These are phyloP conservation scores for Aspergillus cavernicola DNA, from an alignment of 495 filamentous ascomycete species.

Conservation along the genomic window DNA sequence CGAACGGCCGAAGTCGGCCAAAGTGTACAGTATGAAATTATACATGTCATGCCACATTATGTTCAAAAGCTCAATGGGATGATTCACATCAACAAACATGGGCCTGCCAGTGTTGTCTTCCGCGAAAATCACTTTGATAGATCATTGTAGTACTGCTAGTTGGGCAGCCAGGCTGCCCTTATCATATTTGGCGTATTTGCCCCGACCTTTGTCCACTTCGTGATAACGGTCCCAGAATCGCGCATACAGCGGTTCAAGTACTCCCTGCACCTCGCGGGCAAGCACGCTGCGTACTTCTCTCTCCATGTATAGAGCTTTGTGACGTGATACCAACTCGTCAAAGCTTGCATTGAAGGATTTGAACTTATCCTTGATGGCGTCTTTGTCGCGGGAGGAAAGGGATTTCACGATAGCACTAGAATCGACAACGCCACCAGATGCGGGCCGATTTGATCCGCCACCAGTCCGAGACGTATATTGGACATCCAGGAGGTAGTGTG, in stretches of 20 bases:
- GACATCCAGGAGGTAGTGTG: constrained; percentile 80
- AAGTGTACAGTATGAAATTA: neutral
- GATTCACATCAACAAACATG: neutral
- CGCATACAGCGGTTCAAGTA: constrained; percentile 90
- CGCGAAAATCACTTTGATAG: neutral
- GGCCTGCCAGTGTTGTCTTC: constrained; percentile 1
- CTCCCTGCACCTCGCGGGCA: constrained; percentile 75
- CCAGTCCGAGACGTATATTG: constrained; percentile 74
- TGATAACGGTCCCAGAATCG: constrained; percentile 98
- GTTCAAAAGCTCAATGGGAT: no score
- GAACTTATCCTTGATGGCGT: constrained; percentile 95
- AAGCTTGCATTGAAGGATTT: constrained; percentile 85
- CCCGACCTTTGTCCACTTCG: constrained; percentile 92
- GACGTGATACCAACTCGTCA: constrained; percentile 77
- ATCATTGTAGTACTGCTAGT: constrained; percentile 34
- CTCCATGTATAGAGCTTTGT: constrained; percentile 81
- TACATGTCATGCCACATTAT: neutral
- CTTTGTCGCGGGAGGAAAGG: constrained; percentile 83
- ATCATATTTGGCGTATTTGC: constrained; percentile 97
- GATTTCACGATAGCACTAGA: constrained; percentile 78
- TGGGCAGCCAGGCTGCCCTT: constrained; percentile 57
- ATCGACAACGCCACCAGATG: constrained; percentile 64
- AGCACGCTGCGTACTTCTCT: constrained; percentile 77
- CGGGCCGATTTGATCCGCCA: constrained; percentile 49
- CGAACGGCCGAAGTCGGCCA: constrained; percentile 2